Percentiles rank a stretch among this genome's conserved stretches.
These are phyloP conservation scores for Metarhizium humberi DNA, from an alignment of 2,329 filamentous ascomycete genomes.

Conservation along the genomic window DNA sequence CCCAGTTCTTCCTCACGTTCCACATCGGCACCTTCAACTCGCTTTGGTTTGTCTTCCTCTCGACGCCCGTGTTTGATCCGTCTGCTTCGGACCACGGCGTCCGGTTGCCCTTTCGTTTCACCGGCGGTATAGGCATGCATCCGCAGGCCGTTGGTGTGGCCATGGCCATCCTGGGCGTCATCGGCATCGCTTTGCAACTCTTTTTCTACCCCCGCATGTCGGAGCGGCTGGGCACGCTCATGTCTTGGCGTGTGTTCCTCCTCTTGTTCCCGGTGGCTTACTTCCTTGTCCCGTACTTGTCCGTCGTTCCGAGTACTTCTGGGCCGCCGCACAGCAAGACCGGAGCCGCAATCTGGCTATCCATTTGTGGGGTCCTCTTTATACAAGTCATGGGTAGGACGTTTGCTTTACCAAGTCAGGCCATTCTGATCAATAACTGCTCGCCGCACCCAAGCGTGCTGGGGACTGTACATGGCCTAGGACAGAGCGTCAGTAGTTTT, in stretches of 20 bases:
- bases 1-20: conserved; percentile 60
- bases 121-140: conserved; percentile 66
- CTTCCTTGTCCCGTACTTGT: conserved; percentile 59
- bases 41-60: conserved; percentile 69
- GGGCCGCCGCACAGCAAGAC: conserved; percentile 38
- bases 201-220: conserved; percentile 62
- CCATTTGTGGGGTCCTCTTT: conserved; percentile 52
- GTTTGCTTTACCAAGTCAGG: conserved; percentile 42
- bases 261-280: conserved; percentile 65
- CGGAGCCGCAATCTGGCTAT: conserved; percentile 52
- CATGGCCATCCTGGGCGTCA: conserved; percentile 65
- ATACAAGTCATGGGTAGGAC: conserved; percentile 60
- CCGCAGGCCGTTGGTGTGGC: conserved; percentile 65
- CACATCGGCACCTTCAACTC: conserved; percentile 70
- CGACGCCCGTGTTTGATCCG: conserved; percentile 53
- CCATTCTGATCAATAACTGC: conserved; percentile 38
- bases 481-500: conserved; percentile 48
- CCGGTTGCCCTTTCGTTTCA: conserved; percentile 51
- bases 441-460: conserved; percentile 38
- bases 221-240: conserved; percentile 55
- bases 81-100: conserved; percentile 19
- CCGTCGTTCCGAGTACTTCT: conserved; percentile 51
- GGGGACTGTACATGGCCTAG: conserved; percentile 39
- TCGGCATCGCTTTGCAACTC: conserved; percentile 57
- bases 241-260: conserved; percentile 58